Evolutionary conservation across 129 eudicot genomes (phyloP).

Genomic region (Ambrosia artemisiifolia): DNA sequence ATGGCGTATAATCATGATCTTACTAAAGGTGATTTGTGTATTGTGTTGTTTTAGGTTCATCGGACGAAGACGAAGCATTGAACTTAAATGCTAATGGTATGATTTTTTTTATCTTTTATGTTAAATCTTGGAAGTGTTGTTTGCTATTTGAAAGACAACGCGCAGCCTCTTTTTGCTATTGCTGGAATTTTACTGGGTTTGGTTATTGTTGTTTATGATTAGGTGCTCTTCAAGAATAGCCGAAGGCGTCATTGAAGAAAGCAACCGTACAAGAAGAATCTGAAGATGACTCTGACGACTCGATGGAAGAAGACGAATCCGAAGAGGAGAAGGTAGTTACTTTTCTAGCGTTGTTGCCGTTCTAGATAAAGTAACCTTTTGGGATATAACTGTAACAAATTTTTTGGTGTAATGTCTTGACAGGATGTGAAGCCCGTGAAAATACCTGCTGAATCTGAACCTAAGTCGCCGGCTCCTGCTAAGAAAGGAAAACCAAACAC

Average conservation of each 20-base stretch:
- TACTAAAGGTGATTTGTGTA: background rate
- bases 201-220: background rate
- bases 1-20: background rate
- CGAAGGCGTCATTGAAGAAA: constrained; percentile 31
- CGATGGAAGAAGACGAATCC: constrained; percentile 20
- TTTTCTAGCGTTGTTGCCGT: background rate
- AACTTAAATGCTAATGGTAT: constrained; percentile 25
- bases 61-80: constrained; percentile 33
- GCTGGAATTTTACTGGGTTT: too few species aligned
- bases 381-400: background rate
- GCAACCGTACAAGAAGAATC: constrained; percentile 17
- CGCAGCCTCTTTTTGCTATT: too few species aligned
- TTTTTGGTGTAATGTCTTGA: background rate
- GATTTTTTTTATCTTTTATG: too few species aligned
- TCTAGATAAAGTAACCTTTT: background rate
- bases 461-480: constrained; percentile 29
- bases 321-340: constrained; percentile 34
- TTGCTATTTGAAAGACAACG: background rate
- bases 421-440: constrained; percentile 2
- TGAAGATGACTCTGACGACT: constrained; percentile 23
- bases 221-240: constrained; percentile 21
- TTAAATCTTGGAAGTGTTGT: background rate
- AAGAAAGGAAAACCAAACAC: constrained; percentile 47
- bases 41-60: constrained; percentile 10
- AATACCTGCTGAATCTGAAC: constrained; percentile 23